Conservation (phyloP, 345 rosid genomes). For the Punica granatum region DNA sequence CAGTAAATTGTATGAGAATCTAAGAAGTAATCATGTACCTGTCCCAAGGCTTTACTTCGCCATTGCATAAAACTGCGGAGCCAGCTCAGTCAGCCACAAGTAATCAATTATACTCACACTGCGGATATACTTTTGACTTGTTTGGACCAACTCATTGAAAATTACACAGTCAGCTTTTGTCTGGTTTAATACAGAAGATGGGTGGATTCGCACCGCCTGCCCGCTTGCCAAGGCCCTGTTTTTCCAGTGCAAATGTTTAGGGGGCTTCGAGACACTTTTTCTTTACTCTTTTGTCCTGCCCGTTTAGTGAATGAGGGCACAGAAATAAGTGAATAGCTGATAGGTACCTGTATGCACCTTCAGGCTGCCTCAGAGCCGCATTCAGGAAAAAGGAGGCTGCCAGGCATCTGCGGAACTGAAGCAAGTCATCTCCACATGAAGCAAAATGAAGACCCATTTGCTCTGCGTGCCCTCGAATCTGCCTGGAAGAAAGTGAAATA, state of each 20-base stretch:
- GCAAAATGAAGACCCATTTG: conserved; percentile 71
- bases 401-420: conserved; percentile 82
- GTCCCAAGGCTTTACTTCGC: conserved; percentile 24
- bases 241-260: conserved; percentile 13
- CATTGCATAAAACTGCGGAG: conserved; percentile 68
- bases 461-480: conserved; percentile 60
- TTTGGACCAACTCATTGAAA: conserved; percentile 79
- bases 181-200: conserved; percentile 65
- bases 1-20: not conserved
- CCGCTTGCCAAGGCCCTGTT: conserved; percentile 88
- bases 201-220: conserved; percentile 79
- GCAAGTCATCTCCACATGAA: conserved; percentile 76
- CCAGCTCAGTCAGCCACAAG: conserved; percentile 78
- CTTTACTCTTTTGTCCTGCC: not conserved
- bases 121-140: conserved; percentile 72
- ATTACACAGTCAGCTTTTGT: conserved; percentile 72
- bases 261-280: not conserved
- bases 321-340: not conserved
- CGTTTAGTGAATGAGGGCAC: not conserved
- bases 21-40: not conserved
- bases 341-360: conserved; percentile 68
- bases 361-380: conserved; percentile 88
- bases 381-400: conserved; percentile 89
- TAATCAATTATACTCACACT: conserved; percentile 66
- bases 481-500: conserved; percentile 34